These are phyloP conservation scores for Boletus rubescentipes DNA, from an alignment of 768 basidiomycete species.

Conservation along the genomic window DNA sequence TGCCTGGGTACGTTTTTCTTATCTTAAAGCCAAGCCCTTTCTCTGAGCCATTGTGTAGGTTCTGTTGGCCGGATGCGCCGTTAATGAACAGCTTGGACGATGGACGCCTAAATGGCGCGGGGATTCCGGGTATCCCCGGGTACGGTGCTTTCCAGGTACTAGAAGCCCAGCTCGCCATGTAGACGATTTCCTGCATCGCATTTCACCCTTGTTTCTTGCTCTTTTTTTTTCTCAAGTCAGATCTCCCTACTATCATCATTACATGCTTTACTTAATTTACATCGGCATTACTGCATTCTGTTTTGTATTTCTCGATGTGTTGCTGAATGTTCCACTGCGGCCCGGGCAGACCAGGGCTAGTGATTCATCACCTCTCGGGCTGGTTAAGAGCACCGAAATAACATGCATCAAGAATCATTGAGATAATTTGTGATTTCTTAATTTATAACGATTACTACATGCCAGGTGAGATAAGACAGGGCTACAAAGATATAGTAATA, in stretches of 20 bases:
- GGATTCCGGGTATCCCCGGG: conserved; percentile 18
- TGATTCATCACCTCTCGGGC: not conserved
- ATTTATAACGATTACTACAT: too few relatives aligned
- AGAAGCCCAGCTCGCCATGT: conserved; percentile 29
- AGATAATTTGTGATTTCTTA: too few relatives aligned
- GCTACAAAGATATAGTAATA: too few relatives aligned
- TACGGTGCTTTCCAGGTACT: conserved; percentile 20
- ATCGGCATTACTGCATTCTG: not conserved
- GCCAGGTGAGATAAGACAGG: too few relatives aligned
- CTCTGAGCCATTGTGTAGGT: conserved; percentile 13
- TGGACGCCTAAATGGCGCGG: conserved; percentile 1
- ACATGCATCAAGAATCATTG: not conserved
- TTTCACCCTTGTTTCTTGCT: not conserved
- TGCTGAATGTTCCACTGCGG: not conserved
- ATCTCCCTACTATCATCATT: not conserved
- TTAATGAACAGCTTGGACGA: conserved; percentile 24
- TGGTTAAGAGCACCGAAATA: not conserved
- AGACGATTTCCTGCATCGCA: not conserved
- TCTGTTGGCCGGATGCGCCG: conserved; percentile 34
- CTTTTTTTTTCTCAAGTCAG: not conserved
- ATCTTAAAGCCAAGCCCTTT: not conserved
- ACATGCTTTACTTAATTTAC: not conserved
- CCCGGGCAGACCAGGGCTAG: not conserved
- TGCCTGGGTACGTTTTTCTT: conserved; percentile 56
- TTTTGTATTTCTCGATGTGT: not conserved